phyloP scores from a whole-genome alignment of 176 grass and related monocot species.

The Raddia guianensis region DNA sequence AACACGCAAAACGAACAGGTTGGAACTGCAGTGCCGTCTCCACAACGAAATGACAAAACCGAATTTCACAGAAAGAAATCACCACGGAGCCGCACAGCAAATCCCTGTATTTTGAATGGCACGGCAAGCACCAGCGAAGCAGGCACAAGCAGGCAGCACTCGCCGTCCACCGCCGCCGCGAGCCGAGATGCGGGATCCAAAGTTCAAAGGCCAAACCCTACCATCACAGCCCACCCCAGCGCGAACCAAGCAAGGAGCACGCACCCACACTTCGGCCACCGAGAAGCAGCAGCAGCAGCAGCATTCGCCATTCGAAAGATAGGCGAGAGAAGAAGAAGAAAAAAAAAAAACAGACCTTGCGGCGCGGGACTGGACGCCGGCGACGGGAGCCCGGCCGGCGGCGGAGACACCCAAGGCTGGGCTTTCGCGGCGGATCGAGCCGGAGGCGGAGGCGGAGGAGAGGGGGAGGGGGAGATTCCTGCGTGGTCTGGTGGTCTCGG shows the following conservation, averaged over 20 bases:
- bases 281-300: neutral
- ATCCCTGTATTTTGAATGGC: neutral
- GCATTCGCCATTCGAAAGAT: neutral
- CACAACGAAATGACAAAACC: neutral
- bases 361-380: neutral
- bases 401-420: neutral
- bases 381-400: neutral
- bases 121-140: neutral
- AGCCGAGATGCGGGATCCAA: neutral
- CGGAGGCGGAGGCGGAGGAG: neutral
- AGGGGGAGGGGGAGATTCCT: neutral
- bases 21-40: neutral
- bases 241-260: neutral
- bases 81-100: neutral
- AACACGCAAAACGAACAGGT: neutral
- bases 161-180: neutral
- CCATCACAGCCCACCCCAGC: neutral
- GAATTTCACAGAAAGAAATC: neutral
- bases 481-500: neutral
- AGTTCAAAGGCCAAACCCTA: constrained; percentile 5
- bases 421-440: neutral
- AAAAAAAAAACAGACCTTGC: neutral
- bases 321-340: neutral
- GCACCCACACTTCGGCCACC: neutral
- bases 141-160: neutral